Evolutionary conservation across 768 basidiomycete species (phyloP).

Genomic region (Tricholoma furcatifolium): DNA sequence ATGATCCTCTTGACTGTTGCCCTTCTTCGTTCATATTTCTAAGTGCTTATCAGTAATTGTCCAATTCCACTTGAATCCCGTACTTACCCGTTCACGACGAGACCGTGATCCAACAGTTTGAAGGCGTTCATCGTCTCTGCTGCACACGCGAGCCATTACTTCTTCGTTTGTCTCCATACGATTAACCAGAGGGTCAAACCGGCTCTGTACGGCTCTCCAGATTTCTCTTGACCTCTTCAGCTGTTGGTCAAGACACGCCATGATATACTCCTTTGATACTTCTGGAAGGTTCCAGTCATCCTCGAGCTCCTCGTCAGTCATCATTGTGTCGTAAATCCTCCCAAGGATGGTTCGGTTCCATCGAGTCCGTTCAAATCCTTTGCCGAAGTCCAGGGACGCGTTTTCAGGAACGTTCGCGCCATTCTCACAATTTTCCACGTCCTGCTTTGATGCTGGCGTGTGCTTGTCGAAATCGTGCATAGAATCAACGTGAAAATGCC

Average conservation of each 20-base stretch:
- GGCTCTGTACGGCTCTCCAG: neutral
- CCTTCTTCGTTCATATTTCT: conserved; percentile 1
- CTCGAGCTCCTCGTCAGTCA: neutral
- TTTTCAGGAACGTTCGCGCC: neutral
- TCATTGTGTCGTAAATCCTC: neutral
- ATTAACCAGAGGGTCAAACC: neutral
- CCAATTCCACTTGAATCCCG: neutral
- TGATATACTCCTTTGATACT: conserved; percentile 1
- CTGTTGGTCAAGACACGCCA: neutral
- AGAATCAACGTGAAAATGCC: neutral
- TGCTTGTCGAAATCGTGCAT: neutral
- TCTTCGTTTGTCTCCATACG: conserved; percentile 1
- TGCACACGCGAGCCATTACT: neutral
- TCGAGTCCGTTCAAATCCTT: neutral
- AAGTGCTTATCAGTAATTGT: neutral
- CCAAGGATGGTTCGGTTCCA: neutral
- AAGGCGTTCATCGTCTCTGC: neutral
- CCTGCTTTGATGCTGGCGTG: neutral
- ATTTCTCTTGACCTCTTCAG: conserved; percentile 8
- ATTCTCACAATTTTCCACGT: neutral
- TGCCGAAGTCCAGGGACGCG: neutral
- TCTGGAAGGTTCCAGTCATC: conserved; percentile 3
- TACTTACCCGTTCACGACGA: conserved; percentile 1
- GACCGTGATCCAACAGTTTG: neutral
- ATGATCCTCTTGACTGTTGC: neutral